phyloP scores from a whole-genome alignment of 352 stramenopile species.

The Blastocystis sp. region DNA sequence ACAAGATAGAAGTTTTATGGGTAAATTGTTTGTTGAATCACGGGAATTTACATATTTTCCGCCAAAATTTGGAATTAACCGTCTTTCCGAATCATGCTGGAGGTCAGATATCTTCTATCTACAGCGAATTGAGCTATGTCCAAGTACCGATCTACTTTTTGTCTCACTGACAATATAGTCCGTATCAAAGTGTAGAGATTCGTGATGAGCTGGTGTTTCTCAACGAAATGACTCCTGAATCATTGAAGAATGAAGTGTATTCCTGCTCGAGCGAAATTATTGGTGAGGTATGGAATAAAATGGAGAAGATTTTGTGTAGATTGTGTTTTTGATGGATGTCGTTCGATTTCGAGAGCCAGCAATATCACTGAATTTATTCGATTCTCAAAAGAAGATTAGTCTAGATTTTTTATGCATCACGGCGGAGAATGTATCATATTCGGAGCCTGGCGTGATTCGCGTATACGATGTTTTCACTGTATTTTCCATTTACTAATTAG shows the following conservation, averaged over 20 bases:
- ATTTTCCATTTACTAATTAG: neutral
- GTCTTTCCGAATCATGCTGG: neutral
- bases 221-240: neutral
- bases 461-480: neutral
- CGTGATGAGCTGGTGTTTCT: slow-evolving; percentile 54
- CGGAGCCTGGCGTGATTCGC: slow-evolving; percentile 8
- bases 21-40: neutral
- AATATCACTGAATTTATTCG: slow-evolving; percentile 22
- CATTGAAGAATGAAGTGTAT: neutral
- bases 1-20: neutral
- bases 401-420: slow-evolving; percentile 49
- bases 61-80: neutral
- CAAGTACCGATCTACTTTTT: neutral
- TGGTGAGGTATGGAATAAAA: neutral
- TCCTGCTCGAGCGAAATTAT: slow-evolving; percentile 27
- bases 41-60: neutral
- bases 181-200: slow-evolving; percentile 31
- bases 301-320: neutral
- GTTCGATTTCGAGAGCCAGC: neutral
- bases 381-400: slow-evolving; percentile 30
- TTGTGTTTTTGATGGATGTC: slow-evolving; percentile 54
- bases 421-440: neutral
- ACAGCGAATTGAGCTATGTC: neutral
- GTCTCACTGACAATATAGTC: neutral
- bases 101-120: neutral